Evolutionary conservation across 2,329 filamentous ascomycete species (phyloP).

Genomic region (Exophiala calicioides): DNA sequence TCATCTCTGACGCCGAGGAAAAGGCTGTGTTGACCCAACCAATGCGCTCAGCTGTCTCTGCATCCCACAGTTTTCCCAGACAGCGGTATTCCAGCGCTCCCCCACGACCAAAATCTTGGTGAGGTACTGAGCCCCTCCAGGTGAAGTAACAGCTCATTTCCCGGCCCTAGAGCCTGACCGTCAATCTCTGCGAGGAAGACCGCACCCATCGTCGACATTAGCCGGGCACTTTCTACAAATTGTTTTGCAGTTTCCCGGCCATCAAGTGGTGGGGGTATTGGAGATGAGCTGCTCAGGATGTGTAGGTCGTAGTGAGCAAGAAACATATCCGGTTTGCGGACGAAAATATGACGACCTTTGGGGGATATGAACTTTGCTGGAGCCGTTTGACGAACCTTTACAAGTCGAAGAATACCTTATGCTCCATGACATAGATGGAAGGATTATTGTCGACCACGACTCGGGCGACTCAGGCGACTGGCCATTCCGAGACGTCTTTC

Average conservation of each 20-base stretch:
- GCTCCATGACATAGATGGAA: constrained; percentile 7
- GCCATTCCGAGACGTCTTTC: not conserved
- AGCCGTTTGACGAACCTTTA: constrained; percentile 2
- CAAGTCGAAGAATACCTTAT: constrained; percentile 8
- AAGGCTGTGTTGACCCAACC: constrained; percentile 10
- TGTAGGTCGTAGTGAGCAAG: constrained; percentile 7
- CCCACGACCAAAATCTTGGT: constrained; percentile 9
- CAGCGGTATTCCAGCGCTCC: constrained; percentile 9
- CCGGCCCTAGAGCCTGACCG: constrained; percentile 2
- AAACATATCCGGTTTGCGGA: constrained; percentile 14
- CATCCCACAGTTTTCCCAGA: constrained; percentile 6
- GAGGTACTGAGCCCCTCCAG: constrained; percentile 11
- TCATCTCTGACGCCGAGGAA: constrained; percentile 3
- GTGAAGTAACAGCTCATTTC: constrained; percentile 12
- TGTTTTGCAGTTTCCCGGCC: not conserved
- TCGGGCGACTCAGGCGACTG: not conserved
- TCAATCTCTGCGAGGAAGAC: constrained; percentile 6
- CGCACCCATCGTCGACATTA: constrained; percentile 9
- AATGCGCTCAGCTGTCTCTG: constrained; percentile 12
- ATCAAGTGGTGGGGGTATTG: not conserved
- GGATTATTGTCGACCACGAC: constrained; percentile 14
- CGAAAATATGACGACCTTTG: constrained; percentile 11
- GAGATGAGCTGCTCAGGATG: constrained; percentile 5
- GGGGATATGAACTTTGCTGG: not conserved
- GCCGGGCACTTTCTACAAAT: constrained; percentile 6